Evolutionary conservation across 352 stramenopile species (phyloP), one percentile per base, ranked within the genome.

Genomic region (Pythium periplocum): DNA sequence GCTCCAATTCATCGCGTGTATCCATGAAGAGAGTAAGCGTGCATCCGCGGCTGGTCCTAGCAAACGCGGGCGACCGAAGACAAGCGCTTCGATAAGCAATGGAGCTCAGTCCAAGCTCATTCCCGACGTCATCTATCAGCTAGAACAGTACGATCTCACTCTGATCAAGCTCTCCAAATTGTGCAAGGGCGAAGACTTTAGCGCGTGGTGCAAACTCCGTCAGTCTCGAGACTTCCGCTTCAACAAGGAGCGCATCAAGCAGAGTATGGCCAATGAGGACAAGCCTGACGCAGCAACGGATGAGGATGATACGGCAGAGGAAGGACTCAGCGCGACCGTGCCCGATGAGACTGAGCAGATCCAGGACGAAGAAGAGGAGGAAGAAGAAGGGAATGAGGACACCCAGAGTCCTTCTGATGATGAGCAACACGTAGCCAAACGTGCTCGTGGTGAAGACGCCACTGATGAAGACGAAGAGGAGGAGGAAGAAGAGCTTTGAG

Each of bases 111-210:
- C 73, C 10, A 84, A 80, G 51, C 60, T 86, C 6, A 85, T 89
- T 12, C 75, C 78, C 0, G 75, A 87, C 3, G 63, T 87, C 6
- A 75, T 89, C 7, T 89, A 70, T 46, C 75, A 84, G 54, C 66
- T 89, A 17, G 78, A 89, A 52, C 78, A 89, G 53, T 87, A 73
- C 26, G 78, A 89, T 53, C 55, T 87, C 40, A 54, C 65, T 7
- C 61, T 89, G 41, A 84, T 89, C 46, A 79, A 78, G 34, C 66
- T 89, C 3, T 86, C 75, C 3, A 85, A 86, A 53, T 37, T 85
- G 4, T 86, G 67, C 57, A 80, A 74, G 63, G 62, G 64, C 1
- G 57, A 64, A n/a, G 61, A 81, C 35, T 86, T 86, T 32, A 75
- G 59, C 40, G 51, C 59, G 42, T 84, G 75, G 75, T 80, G 73